Evolutionary conservation across 352 stramenopile genomes (phyloP).

Genomic region (Peronospora belbahrii): DNA sequence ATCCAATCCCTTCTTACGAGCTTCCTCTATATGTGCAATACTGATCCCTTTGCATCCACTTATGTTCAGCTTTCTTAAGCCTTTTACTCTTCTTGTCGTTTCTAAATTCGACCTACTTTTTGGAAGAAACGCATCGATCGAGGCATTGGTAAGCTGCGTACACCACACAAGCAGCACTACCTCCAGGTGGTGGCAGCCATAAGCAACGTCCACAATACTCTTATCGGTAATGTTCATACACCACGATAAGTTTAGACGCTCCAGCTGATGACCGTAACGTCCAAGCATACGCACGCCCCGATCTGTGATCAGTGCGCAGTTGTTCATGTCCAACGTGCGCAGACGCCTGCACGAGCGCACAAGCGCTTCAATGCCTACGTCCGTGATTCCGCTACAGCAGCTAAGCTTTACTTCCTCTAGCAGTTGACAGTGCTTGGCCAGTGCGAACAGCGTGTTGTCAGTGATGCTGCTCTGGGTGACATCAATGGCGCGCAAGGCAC

Average conservation of each 20-base stretch:
- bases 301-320: constrained; percentile 78
- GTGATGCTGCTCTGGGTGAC: constrained; percentile 71
- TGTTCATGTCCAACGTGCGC: constrained; percentile 58
- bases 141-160: constrained; percentile 70
- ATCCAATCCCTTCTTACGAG: constrained; percentile 26
- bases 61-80: constrained; percentile 44
- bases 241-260: constrained; percentile 74
- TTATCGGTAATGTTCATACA: constrained; percentile 88
- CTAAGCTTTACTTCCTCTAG: constrained; percentile 68
- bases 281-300: constrained; percentile 51
- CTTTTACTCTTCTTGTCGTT: constrained; percentile 6
- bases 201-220: constrained; percentile 56
- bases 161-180: constrained; percentile 77
- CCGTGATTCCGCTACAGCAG: constrained; percentile 72
- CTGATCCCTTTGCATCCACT: constrained; percentile 67
- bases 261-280: constrained; percentile 42
- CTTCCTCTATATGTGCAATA: constrained; percentile 24
- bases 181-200: constrained; percentile 47
- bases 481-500: constrained; percentile 45
- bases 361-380: constrained; percentile 63
- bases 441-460: constrained; percentile 50
- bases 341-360: constrained; percentile 45
- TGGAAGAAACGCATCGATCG: constrained; percentile 48
- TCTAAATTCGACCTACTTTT: constrained; percentile 4
- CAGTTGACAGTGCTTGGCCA: constrained; percentile 52